A percentile compares a stretch with the other conserved stretches of the same genome.
phyloP scores from a whole-genome alignment of 768 basidiomycete species.

The Hemileccinum rubropunctum region DNA sequence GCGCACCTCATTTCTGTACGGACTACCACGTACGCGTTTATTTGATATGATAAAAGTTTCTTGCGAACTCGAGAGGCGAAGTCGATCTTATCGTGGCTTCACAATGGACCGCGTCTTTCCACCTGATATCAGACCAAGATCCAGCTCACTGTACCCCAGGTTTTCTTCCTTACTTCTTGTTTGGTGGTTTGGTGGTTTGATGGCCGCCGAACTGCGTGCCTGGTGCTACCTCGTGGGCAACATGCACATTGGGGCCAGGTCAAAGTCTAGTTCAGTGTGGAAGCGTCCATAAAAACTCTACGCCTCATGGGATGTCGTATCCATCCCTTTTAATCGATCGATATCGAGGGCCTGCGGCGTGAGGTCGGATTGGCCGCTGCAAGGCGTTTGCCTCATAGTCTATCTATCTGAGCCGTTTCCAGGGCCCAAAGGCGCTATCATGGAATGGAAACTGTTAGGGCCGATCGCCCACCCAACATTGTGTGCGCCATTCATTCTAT shows the following conservation, averaged over 20 bases:
- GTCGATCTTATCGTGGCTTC: neutral
- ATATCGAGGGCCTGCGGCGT: neutral
- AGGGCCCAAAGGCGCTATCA: neutral
- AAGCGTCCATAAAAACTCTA: slow-evolving; percentile 4
- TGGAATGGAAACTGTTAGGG: neutral
- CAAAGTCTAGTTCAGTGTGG: neutral
- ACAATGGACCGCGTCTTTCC: neutral
- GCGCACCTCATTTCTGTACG: neutral
- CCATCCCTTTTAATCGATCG: neutral
- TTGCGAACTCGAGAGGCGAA: no score
- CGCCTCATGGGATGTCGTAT: slow-evolving; percentile 1
- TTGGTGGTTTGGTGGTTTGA: neutral
- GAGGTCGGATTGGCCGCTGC: neutral
- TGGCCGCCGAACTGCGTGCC: neutral
- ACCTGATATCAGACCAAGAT: neutral
- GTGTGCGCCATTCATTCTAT: no score
- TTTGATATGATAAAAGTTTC: no score
- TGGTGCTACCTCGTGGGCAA: neutral
- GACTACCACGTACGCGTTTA: neutral
- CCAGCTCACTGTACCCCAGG: neutral
- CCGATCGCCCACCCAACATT: neutral
- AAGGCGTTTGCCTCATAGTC: neutral
- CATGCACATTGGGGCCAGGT: neutral
- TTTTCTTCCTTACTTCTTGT: neutral
- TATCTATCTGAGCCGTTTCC: neutral